Conservation (phyloP, 306 rosid genomes). For the Cucurbita pepo region DNA sequence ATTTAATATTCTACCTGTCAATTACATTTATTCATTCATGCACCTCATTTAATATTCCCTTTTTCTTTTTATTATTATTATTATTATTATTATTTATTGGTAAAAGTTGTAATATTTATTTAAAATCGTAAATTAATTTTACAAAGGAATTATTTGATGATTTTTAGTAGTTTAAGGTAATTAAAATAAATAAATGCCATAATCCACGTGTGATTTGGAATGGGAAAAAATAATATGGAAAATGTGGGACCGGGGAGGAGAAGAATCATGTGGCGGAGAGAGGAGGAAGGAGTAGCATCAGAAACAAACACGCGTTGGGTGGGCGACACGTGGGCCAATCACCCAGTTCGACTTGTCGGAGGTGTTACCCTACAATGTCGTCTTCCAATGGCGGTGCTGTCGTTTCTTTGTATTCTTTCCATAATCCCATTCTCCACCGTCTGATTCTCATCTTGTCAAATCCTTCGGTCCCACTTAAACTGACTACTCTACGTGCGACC, state of each 20-base stretch:
- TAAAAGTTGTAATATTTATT: neutral
- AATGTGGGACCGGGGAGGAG: neutral
- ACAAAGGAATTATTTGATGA: no score
- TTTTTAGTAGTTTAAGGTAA: no score
- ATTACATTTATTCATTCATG: neutral
- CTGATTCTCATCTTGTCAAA: neutral
- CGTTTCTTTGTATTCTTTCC: neutral
- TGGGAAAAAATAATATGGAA: neutral
- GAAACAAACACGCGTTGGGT: conserved; percentile 5
- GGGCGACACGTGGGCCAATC: conserved; percentile 44
- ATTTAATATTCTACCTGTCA: conserved; percentile 2
- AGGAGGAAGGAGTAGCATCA: conserved; percentile 9
- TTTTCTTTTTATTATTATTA: neutral
- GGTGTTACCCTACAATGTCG: conserved; percentile 25
- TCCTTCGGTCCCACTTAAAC: neutral
- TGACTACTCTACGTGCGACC: neutral
- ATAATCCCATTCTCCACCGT: neutral
- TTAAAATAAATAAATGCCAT: neutral
- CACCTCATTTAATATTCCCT: neutral
- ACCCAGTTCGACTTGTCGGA: conserved; percentile 27
- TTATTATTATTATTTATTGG: neutral
- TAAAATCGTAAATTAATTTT: no score
- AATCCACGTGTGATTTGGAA: neutral
- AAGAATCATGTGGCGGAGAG: conserved; percentile 21
- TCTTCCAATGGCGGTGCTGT: conserved; percentile 13